These are phyloP conservation scores for Euphrasia confusa DNA, from an alignment of 257 asterid species.

Conservation along the genomic window DNA sequence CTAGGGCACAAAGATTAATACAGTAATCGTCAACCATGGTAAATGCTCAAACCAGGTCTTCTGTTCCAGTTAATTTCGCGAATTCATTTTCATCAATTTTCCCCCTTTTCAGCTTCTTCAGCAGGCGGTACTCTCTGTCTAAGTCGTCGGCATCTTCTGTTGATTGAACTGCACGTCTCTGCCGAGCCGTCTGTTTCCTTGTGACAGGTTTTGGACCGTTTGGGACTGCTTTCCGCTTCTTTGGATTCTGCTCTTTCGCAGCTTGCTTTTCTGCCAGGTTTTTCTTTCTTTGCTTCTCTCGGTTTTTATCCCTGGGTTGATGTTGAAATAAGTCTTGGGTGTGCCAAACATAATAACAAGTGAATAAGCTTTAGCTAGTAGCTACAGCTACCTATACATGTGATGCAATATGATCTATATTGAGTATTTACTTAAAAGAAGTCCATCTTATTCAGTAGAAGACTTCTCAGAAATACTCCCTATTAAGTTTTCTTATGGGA, in stretches of 20 bases:
- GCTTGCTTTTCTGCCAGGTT: slow-evolving; percentile 54
- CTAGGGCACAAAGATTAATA: background rate
- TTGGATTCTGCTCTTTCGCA: slow-evolving; percentile 44
- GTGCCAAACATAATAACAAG: background rate
- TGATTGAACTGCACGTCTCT: slow-evolving; percentile 77
- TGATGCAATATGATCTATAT: background rate
- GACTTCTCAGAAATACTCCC: background rate
- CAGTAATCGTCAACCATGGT: background rate
- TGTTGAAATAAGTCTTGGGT: slow-evolving; percentile 5
- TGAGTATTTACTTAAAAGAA: background rate
- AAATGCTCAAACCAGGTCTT: slow-evolving; percentile 47
- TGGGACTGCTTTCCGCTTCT: slow-evolving; percentile 36
- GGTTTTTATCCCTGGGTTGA: slow-evolving; percentile 68
- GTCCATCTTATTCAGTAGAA: background rate
- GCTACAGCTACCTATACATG: background rate
- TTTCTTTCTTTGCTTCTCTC: slow-evolving; percentile 87
- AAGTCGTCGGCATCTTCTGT: slow-evolving; percentile 83
- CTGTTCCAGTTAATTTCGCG: slow-evolving; percentile 79
- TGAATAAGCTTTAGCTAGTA: background rate
- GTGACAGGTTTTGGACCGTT: slow-evolving; percentile 30
- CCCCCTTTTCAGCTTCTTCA: slow-evolving; percentile 77
- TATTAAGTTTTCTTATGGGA: background rate
- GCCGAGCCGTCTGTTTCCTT: slow-evolving; percentile 85
- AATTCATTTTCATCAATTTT: slow-evolving; percentile 59
- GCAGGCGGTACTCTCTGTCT: slow-evolving; percentile 61